A percentile compares a stretch with the other conserved stretches of the same genome.
Conservation (phyloP, 495 filamentous ascomycete genomes). For the Aspergillus homomorphus region DNA sequence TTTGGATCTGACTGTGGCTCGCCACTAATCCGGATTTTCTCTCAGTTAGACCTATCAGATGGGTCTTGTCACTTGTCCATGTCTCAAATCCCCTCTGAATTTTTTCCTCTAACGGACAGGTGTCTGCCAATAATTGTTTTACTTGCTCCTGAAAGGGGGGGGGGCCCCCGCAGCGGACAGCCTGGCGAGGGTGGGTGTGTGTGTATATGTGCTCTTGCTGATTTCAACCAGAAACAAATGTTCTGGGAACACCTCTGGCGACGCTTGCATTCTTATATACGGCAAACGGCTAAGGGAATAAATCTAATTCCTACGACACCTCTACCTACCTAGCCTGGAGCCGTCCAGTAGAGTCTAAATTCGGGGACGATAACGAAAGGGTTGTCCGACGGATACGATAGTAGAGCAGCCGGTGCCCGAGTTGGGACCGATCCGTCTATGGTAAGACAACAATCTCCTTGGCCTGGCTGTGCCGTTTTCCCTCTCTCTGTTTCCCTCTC, state of each 20-base stretch:
- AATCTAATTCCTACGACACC: too few relatives aligned
- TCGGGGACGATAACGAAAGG: background rate
- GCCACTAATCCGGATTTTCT: background rate
- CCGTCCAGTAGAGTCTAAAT: background rate
- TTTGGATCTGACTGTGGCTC: background rate
- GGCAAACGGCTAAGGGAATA: too few relatives aligned
- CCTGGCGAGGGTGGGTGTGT: too few relatives aligned
- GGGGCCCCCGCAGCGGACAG: too few relatives aligned
- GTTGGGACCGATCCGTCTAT: background rate
- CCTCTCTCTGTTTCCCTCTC: background rate
- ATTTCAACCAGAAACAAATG: background rate
- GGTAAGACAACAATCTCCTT: background rate
- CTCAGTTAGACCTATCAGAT: too few relatives aligned
- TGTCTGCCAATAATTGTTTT: background rate
- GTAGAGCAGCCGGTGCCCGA: background rate
- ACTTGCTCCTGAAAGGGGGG: too few relatives aligned
- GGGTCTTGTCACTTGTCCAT: background rate
- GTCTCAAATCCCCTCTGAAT: background rate
- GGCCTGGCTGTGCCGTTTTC: background rate
- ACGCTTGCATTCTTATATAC: too few relatives aligned
- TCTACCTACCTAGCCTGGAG: too few relatives aligned
- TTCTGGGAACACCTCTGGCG: too few relatives aligned
- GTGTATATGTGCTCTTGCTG: background rate
- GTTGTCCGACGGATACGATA: too few relatives aligned
- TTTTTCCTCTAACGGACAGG: background rate